Evolutionary conservation across 768 basidiomycete species (phyloP).

Genomic region (Tylopilus balloui): DNA sequence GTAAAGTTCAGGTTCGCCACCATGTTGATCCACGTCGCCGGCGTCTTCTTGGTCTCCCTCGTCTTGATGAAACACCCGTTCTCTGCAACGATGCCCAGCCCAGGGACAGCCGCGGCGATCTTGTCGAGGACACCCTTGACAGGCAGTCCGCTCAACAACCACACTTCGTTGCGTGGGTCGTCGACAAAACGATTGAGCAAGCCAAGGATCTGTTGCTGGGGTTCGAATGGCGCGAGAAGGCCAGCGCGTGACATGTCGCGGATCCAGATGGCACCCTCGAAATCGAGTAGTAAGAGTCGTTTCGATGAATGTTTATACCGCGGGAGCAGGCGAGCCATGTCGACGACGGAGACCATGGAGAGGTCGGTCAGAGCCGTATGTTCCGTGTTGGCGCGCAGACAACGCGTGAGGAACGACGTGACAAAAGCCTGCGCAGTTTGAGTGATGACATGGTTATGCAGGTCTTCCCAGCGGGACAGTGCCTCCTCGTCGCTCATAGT

Average conservation of each 20-base stretch:
- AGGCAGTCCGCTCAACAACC: constrained; percentile 74
- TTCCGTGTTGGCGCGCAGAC: constrained; percentile 67
- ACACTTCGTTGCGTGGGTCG: constrained; percentile 70
- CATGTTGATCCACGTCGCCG: constrained; percentile 68
- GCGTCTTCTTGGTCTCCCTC: constrained; percentile 29
- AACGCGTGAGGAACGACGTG: constrained; percentile 71
- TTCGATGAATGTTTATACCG: constrained; percentile 61
- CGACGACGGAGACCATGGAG: constrained; percentile 37
- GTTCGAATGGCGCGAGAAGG: constrained; percentile 39
- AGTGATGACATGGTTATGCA: constrained; percentile 80
- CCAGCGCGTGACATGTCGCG: constrained; percentile 49
- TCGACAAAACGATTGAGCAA: constrained; percentile 55
- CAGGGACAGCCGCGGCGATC: constrained; percentile 55
- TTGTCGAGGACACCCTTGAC: constrained; percentile 60
- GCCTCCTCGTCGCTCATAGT: constrained; percentile 77
- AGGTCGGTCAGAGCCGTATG: constrained; percentile 39
- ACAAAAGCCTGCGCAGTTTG: constrained; percentile 86
- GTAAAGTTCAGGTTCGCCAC: constrained; percentile 72
- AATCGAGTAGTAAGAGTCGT: constrained; percentile 68
- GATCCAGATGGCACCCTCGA: constrained; percentile 78
- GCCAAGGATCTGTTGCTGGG: constrained; percentile 38
- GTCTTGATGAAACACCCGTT: constrained; percentile 84
- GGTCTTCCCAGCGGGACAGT: constrained; percentile 73
- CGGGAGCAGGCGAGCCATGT: constrained; percentile 52
- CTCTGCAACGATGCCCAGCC: constrained; percentile 81